These are phyloP conservation scores for Colletotrichum coccodes DNA, from an alignment of 2,329 filamentous ascomycete species.

Conservation along the genomic window DNA sequence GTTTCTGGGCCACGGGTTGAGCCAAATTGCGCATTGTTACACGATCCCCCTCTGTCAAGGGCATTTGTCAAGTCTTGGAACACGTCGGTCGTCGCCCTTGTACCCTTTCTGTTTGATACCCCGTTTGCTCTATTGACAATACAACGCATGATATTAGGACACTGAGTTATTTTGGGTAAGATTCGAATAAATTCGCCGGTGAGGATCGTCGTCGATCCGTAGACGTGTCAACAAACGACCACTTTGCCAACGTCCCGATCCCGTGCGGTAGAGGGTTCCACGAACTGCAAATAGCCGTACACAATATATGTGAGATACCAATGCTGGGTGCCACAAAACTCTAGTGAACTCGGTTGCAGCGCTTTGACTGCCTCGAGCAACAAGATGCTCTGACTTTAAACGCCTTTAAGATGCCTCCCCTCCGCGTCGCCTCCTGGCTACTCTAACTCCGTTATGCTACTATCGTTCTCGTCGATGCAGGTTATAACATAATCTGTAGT, in stretches of 20 bases:
- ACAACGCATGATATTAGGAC: neutral
- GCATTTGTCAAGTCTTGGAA: neutral
- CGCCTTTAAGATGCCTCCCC: neutral
- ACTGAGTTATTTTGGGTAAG: no score
- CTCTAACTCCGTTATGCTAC: no score
- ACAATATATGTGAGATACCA: no score
- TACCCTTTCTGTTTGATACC: neutral
- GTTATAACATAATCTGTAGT: no score
- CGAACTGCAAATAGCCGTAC: neutral
- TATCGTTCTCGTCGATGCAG: neutral
- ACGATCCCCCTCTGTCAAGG: neutral
- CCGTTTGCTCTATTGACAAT: neutral
- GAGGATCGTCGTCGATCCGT: no score
- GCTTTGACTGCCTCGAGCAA: neutral
- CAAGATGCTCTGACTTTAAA: neutral
- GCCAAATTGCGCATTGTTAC: neutral
- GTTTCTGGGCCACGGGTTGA: neutral
- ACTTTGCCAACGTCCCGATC: neutral
- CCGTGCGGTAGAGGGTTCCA: neutral
- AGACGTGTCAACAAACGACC: no score
- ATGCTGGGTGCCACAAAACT: neutral
- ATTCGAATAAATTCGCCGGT: no score
- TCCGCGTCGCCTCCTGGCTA: neutral
- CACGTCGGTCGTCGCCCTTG: neutral
- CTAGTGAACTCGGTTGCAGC: no score